phyloP scores from a whole-genome alignment of 768 basidiomycete species.

The Cyclocybe aegerita region DNA sequence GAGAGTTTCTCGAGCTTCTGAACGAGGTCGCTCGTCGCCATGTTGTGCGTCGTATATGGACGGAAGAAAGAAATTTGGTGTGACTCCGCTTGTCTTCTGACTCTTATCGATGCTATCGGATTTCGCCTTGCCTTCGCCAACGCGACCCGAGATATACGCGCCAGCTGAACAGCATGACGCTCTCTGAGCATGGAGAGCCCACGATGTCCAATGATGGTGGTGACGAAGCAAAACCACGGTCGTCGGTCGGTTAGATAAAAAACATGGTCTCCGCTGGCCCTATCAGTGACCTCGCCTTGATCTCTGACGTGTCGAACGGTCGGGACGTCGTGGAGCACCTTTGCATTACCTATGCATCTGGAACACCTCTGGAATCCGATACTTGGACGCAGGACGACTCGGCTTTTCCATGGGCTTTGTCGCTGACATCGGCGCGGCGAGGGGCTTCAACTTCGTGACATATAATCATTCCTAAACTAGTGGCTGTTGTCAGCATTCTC shows the following conservation, averaged over 20 bases:
- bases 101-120: constrained; percentile 36
- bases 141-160: constrained; percentile 19
- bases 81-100: constrained; percentile 34
- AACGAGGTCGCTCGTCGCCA: constrained; percentile 35
- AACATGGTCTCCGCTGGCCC: no score
- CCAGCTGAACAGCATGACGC: constrained; percentile 24
- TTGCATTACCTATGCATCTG: no score
- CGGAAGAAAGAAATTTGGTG: constrained; percentile 16
- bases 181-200: constrained; percentile 35
- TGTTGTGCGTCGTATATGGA: constrained; percentile 24
- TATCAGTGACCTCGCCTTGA: constrained; percentile 8
- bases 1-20: constrained; percentile 50
- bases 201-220: constrained; percentile 7
- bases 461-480: no score
- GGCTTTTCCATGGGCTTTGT: no score
- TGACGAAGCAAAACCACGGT: neutral
- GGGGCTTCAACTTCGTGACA: no score
- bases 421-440: no score
- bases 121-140: constrained; percentile 12
- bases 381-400: no score
- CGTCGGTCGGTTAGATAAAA: constrained; percentile 11
- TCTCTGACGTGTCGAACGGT: neutral
- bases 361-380: no score
- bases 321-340: no score
- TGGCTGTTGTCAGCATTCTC: no score